Conservation (phyloP, 257 asterid species). For the Thymus quinquecostatus region DNA sequence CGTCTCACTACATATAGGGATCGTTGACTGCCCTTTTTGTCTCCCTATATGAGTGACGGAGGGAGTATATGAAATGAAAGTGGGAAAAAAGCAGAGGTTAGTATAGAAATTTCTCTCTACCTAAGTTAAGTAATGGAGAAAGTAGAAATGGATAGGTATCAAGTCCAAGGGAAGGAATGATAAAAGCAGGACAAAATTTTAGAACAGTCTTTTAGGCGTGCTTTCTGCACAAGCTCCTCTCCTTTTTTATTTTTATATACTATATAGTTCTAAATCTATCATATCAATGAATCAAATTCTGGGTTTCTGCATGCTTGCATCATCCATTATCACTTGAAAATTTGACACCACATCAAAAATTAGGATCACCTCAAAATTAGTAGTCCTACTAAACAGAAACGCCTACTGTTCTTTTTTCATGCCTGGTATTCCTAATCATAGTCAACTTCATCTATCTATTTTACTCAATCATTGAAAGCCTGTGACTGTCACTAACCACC, state of each 20-base stretch:
- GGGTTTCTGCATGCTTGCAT: constrained; percentile 44
- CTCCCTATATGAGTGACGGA: too few relatives aligned
- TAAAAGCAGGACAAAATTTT: constrained; percentile 9
- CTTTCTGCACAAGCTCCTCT: constrained; percentile 25
- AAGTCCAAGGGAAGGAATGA: not conserved
- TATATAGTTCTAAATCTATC: constrained; percentile 30
- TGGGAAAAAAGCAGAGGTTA: not conserved
- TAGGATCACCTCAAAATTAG: not conserved
- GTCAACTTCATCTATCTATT: not conserved
- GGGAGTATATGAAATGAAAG: too few relatives aligned
- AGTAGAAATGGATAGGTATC: not conserved
- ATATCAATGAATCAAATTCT: constrained; percentile 38
- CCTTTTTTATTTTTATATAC: not conserved
- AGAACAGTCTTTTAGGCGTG: constrained; percentile 41
- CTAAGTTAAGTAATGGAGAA: not conserved
- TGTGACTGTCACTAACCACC: not conserved
- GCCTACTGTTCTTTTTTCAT: constrained; percentile 29
- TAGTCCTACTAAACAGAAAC: not conserved
- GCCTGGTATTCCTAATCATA: constrained; percentile 25
- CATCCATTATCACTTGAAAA: constrained; percentile 31
- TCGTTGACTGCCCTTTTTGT: too few relatives aligned
- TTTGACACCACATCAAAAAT: constrained; percentile 16
- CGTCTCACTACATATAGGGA: too few relatives aligned
- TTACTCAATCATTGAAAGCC: not conserved
- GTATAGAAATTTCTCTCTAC: not conserved